Conservation (phyloP, 106 monocot species). For the Narthecium ossifragum region DNA sequence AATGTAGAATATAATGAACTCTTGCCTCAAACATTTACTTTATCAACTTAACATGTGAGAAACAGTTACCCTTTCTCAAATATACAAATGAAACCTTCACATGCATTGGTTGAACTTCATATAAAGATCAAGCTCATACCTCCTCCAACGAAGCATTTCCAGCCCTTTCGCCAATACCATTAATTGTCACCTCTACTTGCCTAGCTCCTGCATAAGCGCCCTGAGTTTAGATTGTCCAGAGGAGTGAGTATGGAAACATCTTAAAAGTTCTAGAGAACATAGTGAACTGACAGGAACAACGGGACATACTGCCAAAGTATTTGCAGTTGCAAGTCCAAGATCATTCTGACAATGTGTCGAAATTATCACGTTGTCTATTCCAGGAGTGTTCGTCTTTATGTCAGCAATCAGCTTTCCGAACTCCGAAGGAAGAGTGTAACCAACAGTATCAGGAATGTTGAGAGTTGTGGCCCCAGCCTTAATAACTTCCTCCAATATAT, state of each 20-base stretch:
- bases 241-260: slow-evolving; percentile 7
- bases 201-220: slow-evolving; percentile 83
- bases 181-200: slow-evolving; percentile 84
- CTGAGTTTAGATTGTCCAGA: slow-evolving; percentile 37
- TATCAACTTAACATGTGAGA: too few relatives aligned
- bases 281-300: background rate
- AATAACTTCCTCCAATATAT: slow-evolving; percentile 82
- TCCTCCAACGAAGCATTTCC: slow-evolving; percentile 98
- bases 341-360: slow-evolving; percentile 99
- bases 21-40: too few relatives aligned
- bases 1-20: background rate
- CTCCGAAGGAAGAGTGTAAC: slow-evolving; percentile 75
- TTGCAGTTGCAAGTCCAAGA: slow-evolving; percentile 88
- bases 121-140: slow-evolving; percentile 27
- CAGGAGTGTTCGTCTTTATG: slow-evolving; percentile 77
- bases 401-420: slow-evolving; percentile 77
- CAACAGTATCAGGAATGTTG: slow-evolving; percentile 96
- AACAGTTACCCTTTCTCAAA: too few relatives aligned
- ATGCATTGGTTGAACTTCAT: too few relatives aligned
- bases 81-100: too few relatives aligned
- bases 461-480: slow-evolving; percentile 91
- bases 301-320: slow-evolving; percentile 71
- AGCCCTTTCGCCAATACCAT: slow-evolving; percentile 98
- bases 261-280: background rate
- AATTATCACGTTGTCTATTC: slow-evolving; percentile 82